Evolutionary conservation across 2,329 filamentous ascomycete species (phyloP), one percentile per base, ranked within the genome.

Genomic region (Pseudocercospora fijiensis): DNA sequence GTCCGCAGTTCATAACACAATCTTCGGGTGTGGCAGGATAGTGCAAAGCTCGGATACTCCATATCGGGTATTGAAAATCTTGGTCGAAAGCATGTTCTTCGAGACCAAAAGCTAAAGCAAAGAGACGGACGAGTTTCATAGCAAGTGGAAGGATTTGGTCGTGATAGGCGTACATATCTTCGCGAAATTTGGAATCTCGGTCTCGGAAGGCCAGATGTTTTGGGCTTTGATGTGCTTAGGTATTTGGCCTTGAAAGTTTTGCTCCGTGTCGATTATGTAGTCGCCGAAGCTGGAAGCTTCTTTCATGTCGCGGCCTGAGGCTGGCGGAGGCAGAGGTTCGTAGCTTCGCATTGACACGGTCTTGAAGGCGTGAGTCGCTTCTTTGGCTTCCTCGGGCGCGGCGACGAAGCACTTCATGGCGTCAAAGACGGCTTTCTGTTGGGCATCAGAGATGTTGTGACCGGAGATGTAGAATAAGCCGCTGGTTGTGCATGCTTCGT

Each of bases 201-300:
- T 24, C 30, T 33, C 30, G 0, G 61, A 28, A 1, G 77, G 76
- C 76, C 76, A 78, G 26, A 76, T 72, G 53, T 78, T 78, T 33
- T 74, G 73, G 1, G 74, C 67, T 24, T 62, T 53, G 9, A 58
- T 55, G 10, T 49, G 28, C 5, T 43, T 9, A 13, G 61, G 58
- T 3, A 59, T 61, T 41, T 53, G 47, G 55, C 30, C 41, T n/a
- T 11, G 11, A 33, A 61, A 64, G 64, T 76, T 67, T 61, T 78
- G 77, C 63, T 78, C 77, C 0, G 74, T 72, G 58, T 78, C 77
- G 18, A 73, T 67, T 22, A 73, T 71, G 59, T 74, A 76, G 64
- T 78, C 76, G 33, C 77, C 77, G 71, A 78, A 76, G 4, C 72
- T 76, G 58, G 77, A 78, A 1, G 76, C 76, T 65, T 78, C 76